Percentiles rank a stretch among this genome's conserved stretches.
Conservation (phyloP, 2,329 filamentous ascomycete species). For the Kalaharituber pfeilii region DNA sequence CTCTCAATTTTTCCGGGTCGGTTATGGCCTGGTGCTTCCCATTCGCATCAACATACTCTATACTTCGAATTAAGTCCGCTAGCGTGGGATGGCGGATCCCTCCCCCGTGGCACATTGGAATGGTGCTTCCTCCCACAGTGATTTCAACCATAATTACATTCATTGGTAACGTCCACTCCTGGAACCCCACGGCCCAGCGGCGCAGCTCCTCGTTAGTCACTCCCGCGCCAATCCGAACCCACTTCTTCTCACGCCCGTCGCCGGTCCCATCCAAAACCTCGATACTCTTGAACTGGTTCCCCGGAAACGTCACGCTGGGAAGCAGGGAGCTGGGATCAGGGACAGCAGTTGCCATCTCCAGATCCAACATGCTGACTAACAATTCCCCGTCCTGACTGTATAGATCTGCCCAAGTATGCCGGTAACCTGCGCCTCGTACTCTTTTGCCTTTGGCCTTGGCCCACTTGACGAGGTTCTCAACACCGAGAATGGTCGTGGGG, state of each 20-base stretch:
- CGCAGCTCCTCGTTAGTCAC: constrained; percentile 34
- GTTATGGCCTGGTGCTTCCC: constrained; percentile 29
- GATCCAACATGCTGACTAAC: constrained; percentile 30
- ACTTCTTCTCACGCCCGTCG: constrained; percentile 23
- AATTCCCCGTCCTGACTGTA: constrained; percentile 30
- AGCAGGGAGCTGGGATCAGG: constrained; percentile 27
- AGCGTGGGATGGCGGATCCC: constrained; percentile 31
- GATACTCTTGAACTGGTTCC: constrained; percentile 29
- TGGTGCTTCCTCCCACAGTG: constrained; percentile 33
- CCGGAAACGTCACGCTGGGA: constrained; percentile 20
- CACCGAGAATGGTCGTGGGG: constrained; percentile 28
- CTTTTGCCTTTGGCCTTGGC: constrained; percentile 26
- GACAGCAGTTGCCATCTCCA: constrained; percentile 27
- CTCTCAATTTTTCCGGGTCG: constrained; percentile 28
- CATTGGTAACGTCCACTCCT: constrained; percentile 30
- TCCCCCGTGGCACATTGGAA: constrained; percentile 33
- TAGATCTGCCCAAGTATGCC: constrained; percentile 31
- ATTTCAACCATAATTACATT: constrained; percentile 35
- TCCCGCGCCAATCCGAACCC: constrained; percentile 30
- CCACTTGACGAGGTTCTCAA: constrained; percentile 30
- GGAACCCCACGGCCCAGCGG: constrained; percentile 30
- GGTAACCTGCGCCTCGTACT: constrained; percentile 30
- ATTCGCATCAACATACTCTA: constrained; percentile 34
- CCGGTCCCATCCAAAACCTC: constrained; percentile 23
- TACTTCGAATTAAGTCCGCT: constrained; percentile 32